These are phyloP conservation scores for Tolypocladium ophioglossoides DNA, from an alignment of 2,329 filamentous ascomycete genomes.

Conservation along the genomic window DNA sequence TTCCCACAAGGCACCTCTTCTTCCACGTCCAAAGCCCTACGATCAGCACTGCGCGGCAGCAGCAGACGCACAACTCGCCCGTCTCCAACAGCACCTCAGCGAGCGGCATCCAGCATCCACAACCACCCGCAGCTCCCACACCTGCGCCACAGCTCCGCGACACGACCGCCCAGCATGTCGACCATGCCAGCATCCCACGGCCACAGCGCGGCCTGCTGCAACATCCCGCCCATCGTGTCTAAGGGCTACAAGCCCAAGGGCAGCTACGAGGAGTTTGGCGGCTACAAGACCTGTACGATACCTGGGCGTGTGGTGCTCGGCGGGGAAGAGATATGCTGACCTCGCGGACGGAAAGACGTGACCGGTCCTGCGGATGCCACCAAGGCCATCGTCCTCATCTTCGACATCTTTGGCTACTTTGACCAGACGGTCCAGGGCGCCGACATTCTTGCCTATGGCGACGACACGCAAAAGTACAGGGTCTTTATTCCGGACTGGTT, in stretches of 20 bases:
- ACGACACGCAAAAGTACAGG: conserved; percentile 57
- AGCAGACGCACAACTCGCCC: background rate
- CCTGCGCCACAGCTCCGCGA: background rate
- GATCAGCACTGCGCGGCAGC: background rate
- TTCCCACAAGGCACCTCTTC: background rate
- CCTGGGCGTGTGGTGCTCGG: background rate
- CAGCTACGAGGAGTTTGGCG: conserved; percentile 43
- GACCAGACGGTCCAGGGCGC: conserved; percentile 60
- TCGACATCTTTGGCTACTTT: conserved; percentile 62
- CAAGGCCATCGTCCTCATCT: conserved; percentile 52
- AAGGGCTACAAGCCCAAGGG: conserved; percentile 46
- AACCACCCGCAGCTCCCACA: background rate
- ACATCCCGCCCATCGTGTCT: conserved; percentile 45
- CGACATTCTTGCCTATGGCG: conserved; percentile 50
- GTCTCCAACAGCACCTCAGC: background rate
- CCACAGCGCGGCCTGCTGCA: conserved; percentile 47
- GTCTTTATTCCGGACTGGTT: conserved; percentile 94
- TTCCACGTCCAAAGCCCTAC: background rate
- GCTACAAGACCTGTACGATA: conserved; percentile 38
- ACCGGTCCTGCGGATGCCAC: conserved; percentile 34
- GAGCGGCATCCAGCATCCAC: background rate
- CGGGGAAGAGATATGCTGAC: background rate
- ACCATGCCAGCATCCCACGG: conserved; percentile 40
- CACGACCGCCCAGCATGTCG: conserved; percentile 27
- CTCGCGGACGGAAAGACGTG: conserved; percentile 25